Conservation (phyloP, 2,329 filamentous ascomycete species). For the Colletotrichum sp. region DNA sequence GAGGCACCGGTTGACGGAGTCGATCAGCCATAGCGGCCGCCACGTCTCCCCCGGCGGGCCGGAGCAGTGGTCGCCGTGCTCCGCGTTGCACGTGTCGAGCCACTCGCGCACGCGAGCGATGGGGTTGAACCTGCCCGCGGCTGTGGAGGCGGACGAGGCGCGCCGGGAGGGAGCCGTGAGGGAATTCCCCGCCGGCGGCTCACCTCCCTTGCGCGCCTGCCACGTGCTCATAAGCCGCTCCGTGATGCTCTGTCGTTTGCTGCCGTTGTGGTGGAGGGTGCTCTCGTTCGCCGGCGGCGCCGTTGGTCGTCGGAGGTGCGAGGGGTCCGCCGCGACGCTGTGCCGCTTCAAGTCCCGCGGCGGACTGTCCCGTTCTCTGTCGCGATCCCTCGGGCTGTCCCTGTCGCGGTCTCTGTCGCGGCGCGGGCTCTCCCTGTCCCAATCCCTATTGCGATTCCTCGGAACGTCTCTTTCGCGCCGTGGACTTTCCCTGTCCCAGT, state of each 20-base stretch:
- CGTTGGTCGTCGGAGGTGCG: slow-evolving; percentile 4
- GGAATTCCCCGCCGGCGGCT: slow-evolving; percentile 12
- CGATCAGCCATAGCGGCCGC: slow-evolving; percentile 46
- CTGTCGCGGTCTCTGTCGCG: neutral
- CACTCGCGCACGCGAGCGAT: slow-evolving; percentile 45
- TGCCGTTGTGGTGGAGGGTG: slow-evolving; percentile 19
- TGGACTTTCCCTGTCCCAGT: neutral
- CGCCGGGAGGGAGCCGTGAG: slow-evolving; percentile 9
- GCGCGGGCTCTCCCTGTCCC: slow-evolving; percentile 22
- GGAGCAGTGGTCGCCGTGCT: slow-evolving; percentile 46
- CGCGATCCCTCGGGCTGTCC: neutral
- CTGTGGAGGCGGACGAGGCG: slow-evolving; percentile 23
- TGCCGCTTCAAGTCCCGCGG: slow-evolving; percentile 23
- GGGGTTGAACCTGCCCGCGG: slow-evolving; percentile 34
- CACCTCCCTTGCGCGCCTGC: slow-evolving; percentile 18
- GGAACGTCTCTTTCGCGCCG: neutral
- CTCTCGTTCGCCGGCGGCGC: slow-evolving; percentile 7
- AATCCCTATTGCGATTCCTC: slow-evolving; percentile 24
- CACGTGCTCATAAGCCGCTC: slow-evolving; percentile 38
- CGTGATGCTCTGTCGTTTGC: slow-evolving; percentile 46
- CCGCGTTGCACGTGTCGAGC: slow-evolving; percentile 47
- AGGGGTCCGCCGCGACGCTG: slow-evolving; percentile 18
- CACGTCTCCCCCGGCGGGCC: slow-evolving; percentile 33
- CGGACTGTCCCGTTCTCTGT: slow-evolving; percentile 17
- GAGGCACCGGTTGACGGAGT: slow-evolving; percentile 42